Conservation (phyloP, 306 rosid genomes). For the Canavalia gladiata region DNA sequence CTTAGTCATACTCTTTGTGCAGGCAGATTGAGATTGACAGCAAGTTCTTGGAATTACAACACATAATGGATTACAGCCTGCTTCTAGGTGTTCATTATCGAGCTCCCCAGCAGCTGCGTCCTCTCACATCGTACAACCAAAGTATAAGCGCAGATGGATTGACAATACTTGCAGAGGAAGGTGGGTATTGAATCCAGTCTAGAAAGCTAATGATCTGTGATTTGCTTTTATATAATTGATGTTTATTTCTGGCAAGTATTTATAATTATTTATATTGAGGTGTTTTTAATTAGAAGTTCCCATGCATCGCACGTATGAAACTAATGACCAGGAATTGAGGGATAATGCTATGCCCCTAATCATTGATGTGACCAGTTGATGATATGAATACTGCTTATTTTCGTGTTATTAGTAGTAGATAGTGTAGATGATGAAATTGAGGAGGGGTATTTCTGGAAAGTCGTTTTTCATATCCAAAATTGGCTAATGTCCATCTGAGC, state of each 20-base stretch:
- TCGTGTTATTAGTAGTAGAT: conserved; percentile 26
- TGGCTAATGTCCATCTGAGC: conserved; percentile 27
- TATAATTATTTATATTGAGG: conserved; percentile 2
- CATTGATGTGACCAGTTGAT: conserved; percentile 30
- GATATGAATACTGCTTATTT: conserved; percentile 37
- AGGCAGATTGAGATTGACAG: conserved; percentile 97
- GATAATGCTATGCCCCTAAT: conserved; percentile 19
- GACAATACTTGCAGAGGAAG: conserved; percentile 92
- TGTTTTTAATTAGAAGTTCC: conserved; percentile 12
- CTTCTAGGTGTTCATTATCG: conserved; percentile 97
- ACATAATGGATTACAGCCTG: conserved; percentile 97
- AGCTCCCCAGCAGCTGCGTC: conserved; percentile 85
- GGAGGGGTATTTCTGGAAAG: not conserved
- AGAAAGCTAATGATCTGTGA: conserved; percentile 23
- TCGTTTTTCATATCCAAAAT: not conserved
- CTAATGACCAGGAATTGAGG: conserved; percentile 33
- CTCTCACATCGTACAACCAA: conserved; percentile 55
- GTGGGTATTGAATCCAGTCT: conserved; percentile 54
- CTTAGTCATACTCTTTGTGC: conserved; percentile 33
- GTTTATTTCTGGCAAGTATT: conserved; percentile 10
- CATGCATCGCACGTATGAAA: conserved; percentile 15
- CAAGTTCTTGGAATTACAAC: conserved; percentile 87
- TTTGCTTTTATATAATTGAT: conserved; percentile 19
- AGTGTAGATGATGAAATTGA: conserved; percentile 20
- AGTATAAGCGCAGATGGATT: conserved; percentile 73